Base-by-base conservation (phyloP, 257 asterid species). In the Penstemon newberryi region DNA sequence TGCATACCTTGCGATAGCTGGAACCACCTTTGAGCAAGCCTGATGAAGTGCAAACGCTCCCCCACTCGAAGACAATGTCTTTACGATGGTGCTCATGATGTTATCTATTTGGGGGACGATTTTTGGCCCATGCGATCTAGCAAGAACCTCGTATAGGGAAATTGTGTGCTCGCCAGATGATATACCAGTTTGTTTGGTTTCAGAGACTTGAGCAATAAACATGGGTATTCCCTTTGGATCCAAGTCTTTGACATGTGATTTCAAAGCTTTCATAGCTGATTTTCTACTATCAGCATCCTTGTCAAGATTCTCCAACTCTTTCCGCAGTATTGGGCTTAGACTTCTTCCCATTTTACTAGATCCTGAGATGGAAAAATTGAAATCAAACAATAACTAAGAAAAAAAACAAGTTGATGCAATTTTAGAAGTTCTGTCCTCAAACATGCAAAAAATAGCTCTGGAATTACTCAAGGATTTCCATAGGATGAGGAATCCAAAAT, bases 31-130 rank as follows among this genome's bases (percentile, higher is more conserved):
- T 3, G 99, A 86, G 82, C 99, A 90, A 61, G 99, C 95, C 79
- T 88, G 96, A 65, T 93, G 99, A 80, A 93, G 99, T 64, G 97
- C 88, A 75, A 87, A 93, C 43, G 97, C 87, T 45, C 97, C 99
- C 1, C 88, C 94, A 69, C 99, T 93, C 15, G 77, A 78, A 15
- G 87, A 76, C 79, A 93, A 73, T 60, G 95, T 93, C 78, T 86
- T 85, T 66, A 93, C 77, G 60, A 93, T 79, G 74, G 92, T 83
- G 83, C 44, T 73, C 97, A 90, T 90, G 33, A 93, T 90, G 79
- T 88, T 90, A 50, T 84, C 89, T 39, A 93, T 88, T 51, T 88
- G 97, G 69, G 96, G 84, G 40, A 82, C 84, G 5, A 91, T 88
- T 68, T 91, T 86, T 5, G 87, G 86, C 5, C 97, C 97, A 37